phyloP scores from a whole-genome alignment of 1,284 basidiomycete genomes.

The Lignosus rhinocerotis region DNA sequence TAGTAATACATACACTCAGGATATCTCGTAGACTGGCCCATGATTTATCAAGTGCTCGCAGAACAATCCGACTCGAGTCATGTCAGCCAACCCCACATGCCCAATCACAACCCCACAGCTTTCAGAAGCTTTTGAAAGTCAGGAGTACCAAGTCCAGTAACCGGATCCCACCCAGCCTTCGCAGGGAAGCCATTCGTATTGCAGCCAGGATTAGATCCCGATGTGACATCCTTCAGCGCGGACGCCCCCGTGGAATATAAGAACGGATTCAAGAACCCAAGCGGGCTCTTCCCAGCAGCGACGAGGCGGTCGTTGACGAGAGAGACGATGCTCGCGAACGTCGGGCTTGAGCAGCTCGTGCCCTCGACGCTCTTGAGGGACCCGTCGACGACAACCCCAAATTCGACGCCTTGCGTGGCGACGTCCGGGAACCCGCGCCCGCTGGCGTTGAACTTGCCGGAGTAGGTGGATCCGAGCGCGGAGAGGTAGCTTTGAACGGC shows the following conservation, averaged over 20 bases:
- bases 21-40: too few species aligned
- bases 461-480: constrained; percentile 30
- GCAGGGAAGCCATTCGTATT: constrained; percentile 39
- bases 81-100: too few species aligned
- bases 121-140: constrained; percentile 26
- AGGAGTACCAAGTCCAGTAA: constrained; percentile 35
- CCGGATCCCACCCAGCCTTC: constrained; percentile 39
- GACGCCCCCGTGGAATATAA: constrained; percentile 33
- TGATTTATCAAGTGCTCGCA: too few species aligned
- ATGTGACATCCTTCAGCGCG: constrained; percentile 46
- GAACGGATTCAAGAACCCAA: constrained; percentile 54
- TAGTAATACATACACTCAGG: too few species aligned
- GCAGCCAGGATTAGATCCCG: constrained; percentile 33
- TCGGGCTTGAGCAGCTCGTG: constrained; percentile 49
- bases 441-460: constrained; percentile 31
- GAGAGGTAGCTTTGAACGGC: constrained; percentile 37
- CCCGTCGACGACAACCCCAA: constrained; percentile 31
- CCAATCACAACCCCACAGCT: constrained; percentile 12
- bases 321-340: constrained; percentile 52
- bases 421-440: constrained; percentile 38
- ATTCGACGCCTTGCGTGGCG: constrained; percentile 31
- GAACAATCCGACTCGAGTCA: too few species aligned
- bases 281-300: constrained; percentile 39
- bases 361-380: constrained; percentile 48
- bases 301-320: constrained; percentile 57